phyloP scores from a whole-genome alignment of 1,284 basidiomycete genomes.

The Farysia itapuensis region DNA sequence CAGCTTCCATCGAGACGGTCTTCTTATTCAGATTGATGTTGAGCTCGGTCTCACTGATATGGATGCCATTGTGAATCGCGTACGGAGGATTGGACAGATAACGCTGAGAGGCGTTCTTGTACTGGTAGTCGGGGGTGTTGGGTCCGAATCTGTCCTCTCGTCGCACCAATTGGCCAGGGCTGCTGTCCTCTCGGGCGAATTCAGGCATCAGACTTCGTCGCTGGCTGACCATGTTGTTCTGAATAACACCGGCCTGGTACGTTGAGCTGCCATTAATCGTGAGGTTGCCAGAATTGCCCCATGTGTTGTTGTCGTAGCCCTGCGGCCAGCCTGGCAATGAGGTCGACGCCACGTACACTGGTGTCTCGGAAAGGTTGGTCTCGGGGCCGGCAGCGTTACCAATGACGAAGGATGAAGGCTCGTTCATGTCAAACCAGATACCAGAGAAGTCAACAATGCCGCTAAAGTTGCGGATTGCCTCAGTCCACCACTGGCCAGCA shows the following conservation, averaged over 20 bases:
- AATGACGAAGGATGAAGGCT: conserved; percentile 32
- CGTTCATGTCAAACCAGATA: conserved; percentile 52
- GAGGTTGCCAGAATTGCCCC: conserved; percentile 71
- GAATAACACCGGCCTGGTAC: conserved; percentile 13
- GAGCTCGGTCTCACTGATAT: conserved; percentile 61
- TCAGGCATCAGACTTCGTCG: background rate
- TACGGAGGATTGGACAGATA: conserved; percentile 63
- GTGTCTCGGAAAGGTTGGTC: conserved; percentile 58
- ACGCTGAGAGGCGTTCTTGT: conserved; percentile 23
- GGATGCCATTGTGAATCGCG: conserved; percentile 70
- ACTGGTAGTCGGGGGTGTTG: conserved; percentile 22
- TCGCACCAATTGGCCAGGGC: background rate
- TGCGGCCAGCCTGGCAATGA: conserved; percentile 58
- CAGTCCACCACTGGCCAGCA: conserved; percentile 39
- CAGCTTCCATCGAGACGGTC: conserved; percentile 54
- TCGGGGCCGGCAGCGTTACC: conserved; percentile 62
- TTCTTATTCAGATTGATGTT: conserved; percentile 61
- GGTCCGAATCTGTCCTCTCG: conserved; percentile 9
- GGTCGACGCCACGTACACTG: conserved; percentile 29
- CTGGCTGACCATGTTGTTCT: conserved; percentile 12
- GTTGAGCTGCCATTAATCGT: conserved; percentile 67
- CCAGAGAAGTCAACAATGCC: conserved; percentile 36
- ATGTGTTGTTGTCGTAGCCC: conserved; percentile 68
- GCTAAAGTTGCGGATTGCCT: conserved; percentile 37
- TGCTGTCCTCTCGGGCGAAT: background rate